Evolutionary conservation across 768 basidiomycete genomes (phyloP).

Genomic region (Boletus edulis): DNA sequence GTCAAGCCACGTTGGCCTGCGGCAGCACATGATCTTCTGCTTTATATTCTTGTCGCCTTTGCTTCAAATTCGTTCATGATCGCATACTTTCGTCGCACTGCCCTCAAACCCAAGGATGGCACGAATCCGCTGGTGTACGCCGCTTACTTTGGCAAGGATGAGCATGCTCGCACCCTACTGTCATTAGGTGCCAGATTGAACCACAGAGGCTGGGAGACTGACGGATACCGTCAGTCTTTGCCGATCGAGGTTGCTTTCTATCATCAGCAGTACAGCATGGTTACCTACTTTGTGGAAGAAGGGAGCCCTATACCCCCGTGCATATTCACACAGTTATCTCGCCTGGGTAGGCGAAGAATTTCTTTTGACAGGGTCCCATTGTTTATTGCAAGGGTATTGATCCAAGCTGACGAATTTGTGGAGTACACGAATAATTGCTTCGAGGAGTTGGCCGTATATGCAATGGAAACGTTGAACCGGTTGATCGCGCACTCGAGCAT

Average conservation of each 20-base stretch:
- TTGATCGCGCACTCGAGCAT: not conserved
- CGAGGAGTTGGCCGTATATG: not conserved
- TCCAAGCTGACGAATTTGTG: not conserved
- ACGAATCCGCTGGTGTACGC: conserved; percentile 5
- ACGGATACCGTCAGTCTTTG: not conserved
- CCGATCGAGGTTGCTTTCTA: not conserved
- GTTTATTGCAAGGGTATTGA: not conserved
- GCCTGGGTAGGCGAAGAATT: no score
- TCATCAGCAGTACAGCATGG: not conserved
- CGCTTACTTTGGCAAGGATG: not conserved
- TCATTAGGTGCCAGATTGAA: not conserved
- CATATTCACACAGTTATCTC: no score
- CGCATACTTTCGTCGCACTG: not conserved
- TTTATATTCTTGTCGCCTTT: conserved; percentile 1
- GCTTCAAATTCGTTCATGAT: not conserved
- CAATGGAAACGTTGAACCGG: not conserved
- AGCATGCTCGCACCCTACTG: not conserved
- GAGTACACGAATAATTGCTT: not conserved
- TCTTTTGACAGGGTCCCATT: no score
- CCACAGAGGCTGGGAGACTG: not conserved
- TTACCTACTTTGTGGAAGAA: not conserved
- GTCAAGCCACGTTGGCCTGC: not conserved
- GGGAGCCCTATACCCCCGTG: not conserved
- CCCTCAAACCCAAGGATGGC: not conserved
- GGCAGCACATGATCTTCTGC: not conserved